Percentiles rank a stretch among this genome's conserved stretches.
These are phyloP conservation scores for Coemansia asiatica DNA, from an alignment of 192 early-diverging fungal species.

Conservation along the genomic window DNA sequence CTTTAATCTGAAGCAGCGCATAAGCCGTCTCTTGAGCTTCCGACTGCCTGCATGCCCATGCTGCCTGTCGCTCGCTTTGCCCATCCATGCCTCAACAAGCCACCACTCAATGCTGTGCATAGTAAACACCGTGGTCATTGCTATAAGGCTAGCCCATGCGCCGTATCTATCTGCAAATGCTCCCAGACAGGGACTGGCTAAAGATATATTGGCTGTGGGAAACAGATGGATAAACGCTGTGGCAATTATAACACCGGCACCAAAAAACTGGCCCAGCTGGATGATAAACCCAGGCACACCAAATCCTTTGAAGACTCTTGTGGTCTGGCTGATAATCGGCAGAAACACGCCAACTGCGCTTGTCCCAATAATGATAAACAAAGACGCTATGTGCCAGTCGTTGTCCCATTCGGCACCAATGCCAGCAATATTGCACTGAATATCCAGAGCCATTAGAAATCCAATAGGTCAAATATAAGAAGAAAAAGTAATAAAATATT, in stretches of 20 bases:
- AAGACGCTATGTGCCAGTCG: slow-evolving; percentile 54
- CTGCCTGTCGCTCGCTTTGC: neutral
- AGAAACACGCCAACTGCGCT: slow-evolving; percentile 58
- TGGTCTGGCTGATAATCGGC: slow-evolving; percentile 50
- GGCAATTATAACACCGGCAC: slow-evolving; percentile 70
- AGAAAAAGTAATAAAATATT: slow-evolving; percentile 5
- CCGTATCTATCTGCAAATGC: slow-evolving; percentile 50
- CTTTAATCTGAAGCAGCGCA: neutral
- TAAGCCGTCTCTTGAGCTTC: neutral
- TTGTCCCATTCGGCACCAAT: slow-evolving; percentile 30
- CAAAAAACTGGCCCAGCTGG: slow-evolving; percentile 58
- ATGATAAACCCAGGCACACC: slow-evolving; percentile 39
- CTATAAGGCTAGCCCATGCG: slow-evolving; percentile 60
- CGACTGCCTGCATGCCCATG: neutral
- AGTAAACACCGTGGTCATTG: slow-evolving; percentile 60
- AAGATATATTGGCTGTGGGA: slow-evolving; percentile 56
- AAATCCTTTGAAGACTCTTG: slow-evolving; percentile 17
- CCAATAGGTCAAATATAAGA: no score
- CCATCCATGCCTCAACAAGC: slow-evolving; percentile 37
- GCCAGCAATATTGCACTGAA: slow-evolving; percentile 14
- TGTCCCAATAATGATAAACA: slow-evolving; percentile 59
- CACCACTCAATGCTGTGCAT: slow-evolving; percentile 67
- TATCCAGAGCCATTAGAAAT: slow-evolving; percentile 9
- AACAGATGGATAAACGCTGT: slow-evolving; percentile 77
- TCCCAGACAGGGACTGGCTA: slow-evolving; percentile 57